Evolutionary conservation across 768 basidiomycete species (phyloP), one percentile per base, ranked within the genome.

Genomic region (Tulasnella sp.): DNA sequence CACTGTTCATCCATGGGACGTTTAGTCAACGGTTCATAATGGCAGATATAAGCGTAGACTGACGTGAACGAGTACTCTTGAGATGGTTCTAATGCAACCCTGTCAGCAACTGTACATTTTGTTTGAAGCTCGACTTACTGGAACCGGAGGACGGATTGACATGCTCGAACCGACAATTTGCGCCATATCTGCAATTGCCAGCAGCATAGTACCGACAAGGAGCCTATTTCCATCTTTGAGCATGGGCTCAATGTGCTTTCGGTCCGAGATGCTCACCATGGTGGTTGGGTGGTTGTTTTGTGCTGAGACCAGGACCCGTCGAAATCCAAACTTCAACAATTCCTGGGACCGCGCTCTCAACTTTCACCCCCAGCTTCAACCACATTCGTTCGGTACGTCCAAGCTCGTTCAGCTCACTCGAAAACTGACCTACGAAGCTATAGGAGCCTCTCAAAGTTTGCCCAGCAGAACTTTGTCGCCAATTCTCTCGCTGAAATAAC

Each of bases 1-100:
- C 77, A 34, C 92, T 94, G 75, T 37, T 22, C 63, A 29, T n/a
- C 65, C 29, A n/a, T 16, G 1, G 22, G 42, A 14, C 22, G 26
- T 59, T 59, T 5, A 59, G 52, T 29, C 22, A 32, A 3, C 26
- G 32, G 3, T 9, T n/a, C 17, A 29, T 26, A 29, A 22, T 14
- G 22, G 9, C 26, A 4, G 16, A 59, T 59, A 2, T 2, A 59
- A 26, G 22, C 17, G 32, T 16, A 11, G 22, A 72, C 35, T 47
- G 14, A 71, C 44, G 69, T 35, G 32, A 71, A 42, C n/a, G 37
- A 12, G 26, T 37, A 36, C 19, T 29, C 37, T 32, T 64, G 2
- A 12, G 67, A 2, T 5, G 37, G 39, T 17, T 37, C 32, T 40
- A 32, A 29, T 34, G 67, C 67, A 59, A 59, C 7, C 26, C 14